Evolutionary conservation across 805 yeast species (phyloP), one percentile per base, ranked within the genome.

Genomic region (Saccharomyces eubayanus): DNA sequence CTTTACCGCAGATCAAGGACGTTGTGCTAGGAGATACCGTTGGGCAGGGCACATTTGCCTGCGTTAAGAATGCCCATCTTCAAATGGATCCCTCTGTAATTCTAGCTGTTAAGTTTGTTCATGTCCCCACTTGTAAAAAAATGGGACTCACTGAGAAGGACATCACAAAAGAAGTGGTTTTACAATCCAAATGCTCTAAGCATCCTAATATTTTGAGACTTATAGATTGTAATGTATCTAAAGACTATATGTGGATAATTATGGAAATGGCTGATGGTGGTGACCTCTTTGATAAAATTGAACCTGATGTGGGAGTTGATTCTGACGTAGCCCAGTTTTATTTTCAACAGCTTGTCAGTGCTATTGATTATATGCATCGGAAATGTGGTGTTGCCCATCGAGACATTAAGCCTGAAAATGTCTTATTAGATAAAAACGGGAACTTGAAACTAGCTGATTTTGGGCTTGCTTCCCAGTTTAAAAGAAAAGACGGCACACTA

Each of bases 361-460:
- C 89, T 0, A 70, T 85, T 9, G 76, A 73, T 21, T 85, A 77
- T 57, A 63, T 85, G 46, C 95, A 87, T 60, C 66, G 73, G 12
- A 74, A 76, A 48, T 83, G 88, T 66, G 87, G 87, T 2, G 72
- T 84, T 10, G 83, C 84, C 45, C 92, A 86, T 68, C 81, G 91
- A 11, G 91, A 85, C 65, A 74, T 86, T 50, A 86, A 86, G 67
- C 90, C 91, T 1, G 91, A 85, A 62, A 87, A 87, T 68, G 75
- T 87, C 9, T 71, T 87, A 28, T 67, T 87, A 14, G 89, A 85
- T 63, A 71, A 72, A 27, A 67, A 73, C 30, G 90, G 91, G 2
- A 84, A 85, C 63, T 66, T 87, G 62, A 84, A 85, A 60, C 68
- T 86, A n/a, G 83, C 89, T 0, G 94, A 86, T 68, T 86, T 87